These are phyloP conservation scores for Loxodes magnus DNA, from an alignment of 73 alveolate genomes.

Conservation along the genomic window DNA sequence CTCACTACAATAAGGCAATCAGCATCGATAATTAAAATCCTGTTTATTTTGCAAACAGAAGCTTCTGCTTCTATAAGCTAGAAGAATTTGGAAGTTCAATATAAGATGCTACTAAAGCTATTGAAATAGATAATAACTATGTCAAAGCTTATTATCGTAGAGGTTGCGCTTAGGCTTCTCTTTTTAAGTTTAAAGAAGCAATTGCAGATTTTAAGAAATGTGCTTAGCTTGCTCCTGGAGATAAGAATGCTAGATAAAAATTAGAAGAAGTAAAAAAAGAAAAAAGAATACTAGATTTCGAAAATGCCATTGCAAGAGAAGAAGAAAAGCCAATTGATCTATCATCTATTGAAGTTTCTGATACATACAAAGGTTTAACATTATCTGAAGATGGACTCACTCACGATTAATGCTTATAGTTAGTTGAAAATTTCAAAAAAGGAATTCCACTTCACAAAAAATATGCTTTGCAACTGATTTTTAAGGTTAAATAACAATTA, in stretches of 20 bases:
- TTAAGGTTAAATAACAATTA: conserved; percentile 8
- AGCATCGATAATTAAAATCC: conserved; percentile 39
- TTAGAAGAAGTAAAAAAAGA: conserved; percentile 57
- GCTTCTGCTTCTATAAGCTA: conserved; percentile 71
- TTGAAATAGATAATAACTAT: conserved; percentile 72
- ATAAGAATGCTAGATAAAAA: conserved; percentile 68
- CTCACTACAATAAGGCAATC: conserved; percentile 41
- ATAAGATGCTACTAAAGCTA: conserved; percentile 81
- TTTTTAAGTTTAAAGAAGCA: conserved; percentile 70
- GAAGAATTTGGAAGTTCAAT: conserved; percentile 94
- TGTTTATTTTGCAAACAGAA: conserved; percentile 80
- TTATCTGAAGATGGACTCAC: conserved; percentile 47
- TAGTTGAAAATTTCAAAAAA: conserved; percentile 66
- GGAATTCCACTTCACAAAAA: conserved; percentile 81
- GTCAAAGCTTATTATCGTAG: conserved; percentile 87
- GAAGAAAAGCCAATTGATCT: conserved; percentile 39
- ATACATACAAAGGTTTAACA: conserved; percentile 76
- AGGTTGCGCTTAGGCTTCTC: conserved; percentile 82
- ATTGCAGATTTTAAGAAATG: conserved; percentile 53
- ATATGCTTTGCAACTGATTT: conserved; percentile 64
- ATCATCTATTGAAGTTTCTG: conserved; percentile 58
- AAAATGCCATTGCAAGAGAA: conserved; percentile 55
- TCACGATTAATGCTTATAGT: conserved; percentile 65
- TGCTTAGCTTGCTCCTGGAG: conserved; percentile 53
- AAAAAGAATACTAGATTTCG: conserved; percentile 56